Evolutionary conservation across 345 rosid genomes (phyloP).

Genomic region (Citrus sinensis): DNA sequence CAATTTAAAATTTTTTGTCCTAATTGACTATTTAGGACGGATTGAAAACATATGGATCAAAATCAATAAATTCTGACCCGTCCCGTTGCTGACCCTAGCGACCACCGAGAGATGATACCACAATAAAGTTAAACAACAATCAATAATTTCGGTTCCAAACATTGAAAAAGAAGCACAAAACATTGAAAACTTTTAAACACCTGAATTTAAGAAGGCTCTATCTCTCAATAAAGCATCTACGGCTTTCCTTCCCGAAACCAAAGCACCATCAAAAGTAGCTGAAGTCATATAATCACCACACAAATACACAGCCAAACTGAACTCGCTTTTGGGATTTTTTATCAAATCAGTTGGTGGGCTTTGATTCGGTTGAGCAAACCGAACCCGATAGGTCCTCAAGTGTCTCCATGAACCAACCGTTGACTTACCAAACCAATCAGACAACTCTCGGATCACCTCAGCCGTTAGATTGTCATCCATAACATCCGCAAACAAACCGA

Average conservation of each 20-base stretch:
- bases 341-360: slow-evolving; percentile 68
- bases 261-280: slow-evolving; percentile 89
- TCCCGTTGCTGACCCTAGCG: too few relatives aligned
- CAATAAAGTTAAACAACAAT: too few relatives aligned
- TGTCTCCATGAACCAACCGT: slow-evolving; percentile 63
- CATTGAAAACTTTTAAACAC: too few relatives aligned
- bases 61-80: too few relatives aligned
- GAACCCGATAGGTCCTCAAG: slow-evolving; percentile 65
- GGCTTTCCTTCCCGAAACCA: slow-evolving; percentile 83
- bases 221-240: slow-evolving; percentile 68
- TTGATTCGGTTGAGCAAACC: slow-evolving; percentile 85
- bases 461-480: slow-evolving; percentile 50
- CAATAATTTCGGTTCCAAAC: too few relatives aligned
- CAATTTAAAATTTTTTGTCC: too few relatives aligned
- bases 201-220: background rate
- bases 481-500: slow-evolving; percentile 55
- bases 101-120: too few relatives aligned
- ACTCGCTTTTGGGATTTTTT: slow-evolving; percentile 40
- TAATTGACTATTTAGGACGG: too few relatives aligned
- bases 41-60: too few relatives aligned
- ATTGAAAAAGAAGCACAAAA: too few relatives aligned
- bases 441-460: slow-evolving; percentile 50
- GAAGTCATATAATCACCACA: slow-evolving; percentile 80
- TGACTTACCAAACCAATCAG: slow-evolving; percentile 65
- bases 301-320: slow-evolving; percentile 43